phyloP scores from a whole-genome alignment of 2,329 filamentous ascomycete species.

The Metarhizium robertsii region DNA sequence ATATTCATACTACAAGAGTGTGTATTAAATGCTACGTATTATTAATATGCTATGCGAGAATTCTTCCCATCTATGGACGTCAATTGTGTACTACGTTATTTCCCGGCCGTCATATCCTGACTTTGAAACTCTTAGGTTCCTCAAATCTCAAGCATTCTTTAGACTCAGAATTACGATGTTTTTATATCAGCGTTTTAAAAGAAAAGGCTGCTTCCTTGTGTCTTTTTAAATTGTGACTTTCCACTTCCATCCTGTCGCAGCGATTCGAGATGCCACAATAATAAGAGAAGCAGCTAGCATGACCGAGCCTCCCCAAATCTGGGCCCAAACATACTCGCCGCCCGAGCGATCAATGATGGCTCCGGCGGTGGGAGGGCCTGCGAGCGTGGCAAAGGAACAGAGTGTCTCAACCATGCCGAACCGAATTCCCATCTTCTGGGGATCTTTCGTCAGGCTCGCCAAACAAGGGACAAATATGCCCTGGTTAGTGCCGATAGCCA shows the following conservation, averaged over 20 bases:
- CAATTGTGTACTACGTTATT: too few relatives aligned
- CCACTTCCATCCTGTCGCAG: constrained; percentile 25
- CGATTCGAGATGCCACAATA: constrained; percentile 21
- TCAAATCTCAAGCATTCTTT: too few relatives aligned
- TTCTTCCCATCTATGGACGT: too few relatives aligned
- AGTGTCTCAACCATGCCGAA: constrained; percentile 38
- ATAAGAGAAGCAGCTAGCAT: constrained; percentile 23
- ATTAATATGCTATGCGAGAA: too few relatives aligned
- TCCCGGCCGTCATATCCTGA: too few relatives aligned
- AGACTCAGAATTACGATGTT: too few relatives aligned
- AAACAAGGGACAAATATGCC: constrained; percentile 31
- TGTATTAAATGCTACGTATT: too few relatives aligned
- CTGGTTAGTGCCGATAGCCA: constrained; percentile 32
- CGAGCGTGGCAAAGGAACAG: constrained; percentile 31
- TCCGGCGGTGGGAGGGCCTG: constrained; percentile 33
- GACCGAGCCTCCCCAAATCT: constrained; percentile 36
- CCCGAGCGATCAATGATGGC: constrained; percentile 32
- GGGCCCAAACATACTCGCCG: constrained; percentile 32
- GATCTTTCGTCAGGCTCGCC: constrained; percentile 32
- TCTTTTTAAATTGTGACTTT: constrained; percentile 23
- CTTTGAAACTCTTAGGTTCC: too few relatives aligned
- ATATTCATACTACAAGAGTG: too few relatives aligned
- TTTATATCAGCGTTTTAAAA: too few relatives aligned
- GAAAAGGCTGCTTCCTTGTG: too few relatives aligned
- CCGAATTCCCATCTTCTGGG: constrained; percentile 32